These are phyloP conservation scores for Starmerella sirachaensis DNA, from an alignment of 805 yeast species.

Conservation along the genomic window DNA sequence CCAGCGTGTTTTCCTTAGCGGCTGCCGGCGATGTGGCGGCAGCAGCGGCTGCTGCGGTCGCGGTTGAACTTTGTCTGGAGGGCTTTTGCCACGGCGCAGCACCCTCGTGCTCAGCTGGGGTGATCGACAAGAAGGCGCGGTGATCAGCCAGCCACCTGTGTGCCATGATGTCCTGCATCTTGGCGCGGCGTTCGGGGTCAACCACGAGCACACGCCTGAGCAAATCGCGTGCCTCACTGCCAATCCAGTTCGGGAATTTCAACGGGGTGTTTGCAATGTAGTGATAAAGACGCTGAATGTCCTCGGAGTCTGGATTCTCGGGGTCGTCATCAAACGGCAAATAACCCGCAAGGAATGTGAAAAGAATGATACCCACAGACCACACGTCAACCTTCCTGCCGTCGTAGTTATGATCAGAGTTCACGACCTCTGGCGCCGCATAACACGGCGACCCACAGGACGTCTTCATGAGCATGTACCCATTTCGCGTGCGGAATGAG, in stretches of 20 bases:
- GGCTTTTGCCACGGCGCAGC: slow-evolving; percentile 13
- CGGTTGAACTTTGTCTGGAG: background rate
- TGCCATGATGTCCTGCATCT: slow-evolving; percentile 53
- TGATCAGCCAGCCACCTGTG: slow-evolving; percentile 89
- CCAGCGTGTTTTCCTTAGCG: slow-evolving; percentile 3
- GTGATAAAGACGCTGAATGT: slow-evolving; percentile 78
- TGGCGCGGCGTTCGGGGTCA: slow-evolving; percentile 67
- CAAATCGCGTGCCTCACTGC: slow-evolving; percentile 82
- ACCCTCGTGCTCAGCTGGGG: slow-evolving; percentile 82
- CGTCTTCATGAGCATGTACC: slow-evolving; percentile 70
- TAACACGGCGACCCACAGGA: slow-evolving; percentile 97
- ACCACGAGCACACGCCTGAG: slow-evolving; percentile 70
- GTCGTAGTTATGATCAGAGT: slow-evolving; percentile 64
- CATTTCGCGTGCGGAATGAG: slow-evolving; percentile 39
- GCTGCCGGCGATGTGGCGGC: slow-evolving; percentile 6
- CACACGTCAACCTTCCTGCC: slow-evolving; percentile 92
- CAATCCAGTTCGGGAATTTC: slow-evolving; percentile 89
- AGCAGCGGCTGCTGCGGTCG: slow-evolving; percentile 2
- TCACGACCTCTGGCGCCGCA: slow-evolving; percentile 95
- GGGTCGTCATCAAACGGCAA: slow-evolving; percentile 97
- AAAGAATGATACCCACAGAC: slow-evolving; percentile 91
- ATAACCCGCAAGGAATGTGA: slow-evolving; percentile 95
- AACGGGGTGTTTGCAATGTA: slow-evolving; percentile 85
- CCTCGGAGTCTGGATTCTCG: slow-evolving; percentile 89
- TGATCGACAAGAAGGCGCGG: slow-evolving; percentile 64